Evolutionary conservation across 2,329 filamentous ascomycete species (phyloP).

Genomic region (Nigrospora osmanthi): DNA sequence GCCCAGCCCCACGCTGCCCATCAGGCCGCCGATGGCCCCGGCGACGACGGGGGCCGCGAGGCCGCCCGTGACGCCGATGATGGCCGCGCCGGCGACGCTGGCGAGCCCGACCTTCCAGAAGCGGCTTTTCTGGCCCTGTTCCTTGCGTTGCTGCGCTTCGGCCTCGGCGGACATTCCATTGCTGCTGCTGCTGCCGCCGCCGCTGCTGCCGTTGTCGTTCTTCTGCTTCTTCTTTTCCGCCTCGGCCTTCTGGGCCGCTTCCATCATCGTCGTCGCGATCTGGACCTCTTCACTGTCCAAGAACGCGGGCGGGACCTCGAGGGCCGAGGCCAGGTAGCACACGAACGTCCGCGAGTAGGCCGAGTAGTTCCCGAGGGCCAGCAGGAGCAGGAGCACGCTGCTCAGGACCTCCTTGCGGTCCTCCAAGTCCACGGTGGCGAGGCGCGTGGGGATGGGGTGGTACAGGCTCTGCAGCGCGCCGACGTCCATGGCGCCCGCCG

Average conservation of each 20-base stretch:
- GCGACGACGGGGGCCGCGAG: conserved; percentile 85
- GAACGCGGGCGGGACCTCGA: conserved; percentile 53
- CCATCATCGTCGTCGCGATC: conserved; percentile 67
- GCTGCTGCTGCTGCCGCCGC: conserved; percentile 23
- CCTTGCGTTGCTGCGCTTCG: conserved; percentile 64
- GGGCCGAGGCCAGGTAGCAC: conserved; percentile 58
- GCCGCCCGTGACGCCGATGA: conserved; percentile 88
- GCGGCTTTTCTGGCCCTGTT: conserved; percentile 61
- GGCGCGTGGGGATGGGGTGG: conserved; percentile 43
- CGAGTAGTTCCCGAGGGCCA: conserved; percentile 67
- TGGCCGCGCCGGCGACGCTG: conserved; percentile 76
- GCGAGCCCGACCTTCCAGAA: conserved; percentile 91
- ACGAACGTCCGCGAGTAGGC: conserved; percentile 65
- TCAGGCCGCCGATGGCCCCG: conserved; percentile 74
- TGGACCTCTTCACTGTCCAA: conserved; percentile 65
- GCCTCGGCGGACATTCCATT: conserved; percentile 63
- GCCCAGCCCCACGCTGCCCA: conserved; percentile 78
- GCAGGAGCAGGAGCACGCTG: conserved; percentile 60
- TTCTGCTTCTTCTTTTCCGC: conserved; percentile 23
- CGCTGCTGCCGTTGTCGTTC: too few relatives aligned
- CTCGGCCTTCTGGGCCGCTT: conserved; percentile 49
- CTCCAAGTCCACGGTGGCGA: conserved; percentile 46
- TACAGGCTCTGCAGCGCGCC: conserved; percentile 40
- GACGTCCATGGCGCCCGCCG: not conserved
- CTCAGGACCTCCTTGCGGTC: conserved; percentile 60